These are phyloP conservation scores for Gossypium rotundifolium DNA, from an alignment of 345 rosid species.

Conservation along the genomic window DNA sequence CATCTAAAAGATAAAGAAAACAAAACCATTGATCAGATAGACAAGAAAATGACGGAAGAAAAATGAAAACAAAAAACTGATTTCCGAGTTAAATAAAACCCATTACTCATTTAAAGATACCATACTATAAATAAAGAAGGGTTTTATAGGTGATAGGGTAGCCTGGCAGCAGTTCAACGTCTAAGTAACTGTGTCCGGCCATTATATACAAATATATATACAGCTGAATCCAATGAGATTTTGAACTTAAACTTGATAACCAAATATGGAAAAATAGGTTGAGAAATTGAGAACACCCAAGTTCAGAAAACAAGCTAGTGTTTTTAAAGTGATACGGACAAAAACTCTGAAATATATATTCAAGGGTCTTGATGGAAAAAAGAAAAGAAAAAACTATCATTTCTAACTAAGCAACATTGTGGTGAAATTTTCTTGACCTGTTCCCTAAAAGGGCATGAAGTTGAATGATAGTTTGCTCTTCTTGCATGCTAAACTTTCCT, in stretches of 20 bases:
- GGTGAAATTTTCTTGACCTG: constrained; percentile 35
- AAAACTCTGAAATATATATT: neutral
- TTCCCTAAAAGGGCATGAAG: constrained; percentile 93
- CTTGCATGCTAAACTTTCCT: constrained; percentile 85
- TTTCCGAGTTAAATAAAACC: no score
- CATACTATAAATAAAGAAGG: no score
- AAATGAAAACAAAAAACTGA: neutral
- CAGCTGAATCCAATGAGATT: neutral
- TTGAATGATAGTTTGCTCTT: constrained; percentile 92
- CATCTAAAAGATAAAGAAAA: neutral
- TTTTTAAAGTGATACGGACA: neutral
- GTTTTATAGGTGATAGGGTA: no score
- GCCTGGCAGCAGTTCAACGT: no score
- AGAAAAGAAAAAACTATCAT: neutral
- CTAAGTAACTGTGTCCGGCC: no score
- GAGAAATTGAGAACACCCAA: neutral
- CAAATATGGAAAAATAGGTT: constrained; percentile 2
- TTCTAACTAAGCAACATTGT: neutral
- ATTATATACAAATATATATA: no score
- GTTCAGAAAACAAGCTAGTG: neutral
- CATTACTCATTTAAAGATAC: no score
- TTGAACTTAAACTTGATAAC: neutral
- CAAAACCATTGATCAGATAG: neutral
- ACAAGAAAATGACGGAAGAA: neutral
- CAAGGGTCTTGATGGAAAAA: neutral